Conservation (phyloP, 176 grass and related monocot genomes). For the Lolium perenne region DNA sequence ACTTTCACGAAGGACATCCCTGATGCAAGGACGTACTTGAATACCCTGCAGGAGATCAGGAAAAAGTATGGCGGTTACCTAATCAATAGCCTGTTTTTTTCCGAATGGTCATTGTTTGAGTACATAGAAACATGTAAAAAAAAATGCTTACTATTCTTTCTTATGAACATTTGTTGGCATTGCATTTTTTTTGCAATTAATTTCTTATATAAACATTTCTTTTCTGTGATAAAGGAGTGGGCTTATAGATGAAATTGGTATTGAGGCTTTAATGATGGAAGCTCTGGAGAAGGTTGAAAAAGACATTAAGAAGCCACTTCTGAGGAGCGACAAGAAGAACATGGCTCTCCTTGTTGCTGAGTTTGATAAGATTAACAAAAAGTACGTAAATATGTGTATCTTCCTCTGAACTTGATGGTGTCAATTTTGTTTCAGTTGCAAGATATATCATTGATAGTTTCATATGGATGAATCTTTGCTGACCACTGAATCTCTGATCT, state of each 20-base stretch:
- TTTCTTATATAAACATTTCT: neutral
- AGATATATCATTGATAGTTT: neutral
- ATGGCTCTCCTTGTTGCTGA: slow-evolving; percentile 77
- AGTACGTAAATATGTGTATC: slow-evolving; percentile 53
- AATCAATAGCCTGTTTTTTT: neutral
- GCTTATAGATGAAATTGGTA: slow-evolving; percentile 70
- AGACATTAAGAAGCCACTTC: slow-evolving; percentile 91
- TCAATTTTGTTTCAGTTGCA: slow-evolving; percentile 23
- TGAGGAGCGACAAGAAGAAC: slow-evolving; percentile 93
- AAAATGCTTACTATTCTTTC: neutral
- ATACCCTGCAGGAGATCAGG: slow-evolving; percentile 81
- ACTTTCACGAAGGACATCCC: slow-evolving; percentile 76
- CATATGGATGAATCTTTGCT: too few species aligned
- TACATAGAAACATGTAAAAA: neutral
- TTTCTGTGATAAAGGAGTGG: slow-evolving; percentile 68
- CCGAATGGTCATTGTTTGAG: neutral
- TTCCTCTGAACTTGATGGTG: slow-evolving; percentile 8
- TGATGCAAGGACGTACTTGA: slow-evolving; percentile 89
- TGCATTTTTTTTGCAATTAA: neutral
- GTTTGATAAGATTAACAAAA: slow-evolving; percentile 93
- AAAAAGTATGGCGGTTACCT: slow-evolving; percentile 61
- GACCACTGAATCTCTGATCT: neutral
- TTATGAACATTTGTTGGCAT: neutral
- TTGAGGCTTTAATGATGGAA: slow-evolving; percentile 87
- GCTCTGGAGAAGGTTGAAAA: slow-evolving; percentile 94